Base-by-base conservation (phyloP, 1,284 basidiomycete genomes). In the Leccinum solheimii region DNA sequence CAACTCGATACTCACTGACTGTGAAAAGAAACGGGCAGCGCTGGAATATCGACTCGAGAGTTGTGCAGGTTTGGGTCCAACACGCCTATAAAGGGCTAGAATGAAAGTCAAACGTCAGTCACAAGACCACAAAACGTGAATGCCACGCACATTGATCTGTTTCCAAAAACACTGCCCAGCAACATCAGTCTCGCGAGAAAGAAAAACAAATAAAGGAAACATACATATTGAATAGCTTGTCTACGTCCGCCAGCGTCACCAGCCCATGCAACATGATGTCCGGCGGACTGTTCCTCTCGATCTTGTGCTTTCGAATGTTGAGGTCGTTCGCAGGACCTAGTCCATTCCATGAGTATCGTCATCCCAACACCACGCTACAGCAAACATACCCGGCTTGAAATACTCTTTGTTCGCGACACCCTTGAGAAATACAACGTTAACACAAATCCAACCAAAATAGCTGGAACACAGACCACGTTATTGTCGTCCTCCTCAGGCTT, bases 261-360 rank as follows among this genome's bases (percentile, higher is more conserved):
- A 94, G 77, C n/a, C 90, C 91, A 66, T 92, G 89, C 0, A 92
- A 85, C 54, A 95, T 72, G 61, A 95, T 92, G 70, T 94, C 91
- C 0, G 92, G 92, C 0, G 90, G 89, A 68, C 84, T 87, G 66
- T 92, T 88, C 62, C 85, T 85, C 68, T 94, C 91, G 59, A 93
- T 92, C 68, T 94, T 77, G 56, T 82, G 82, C 58, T 88, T 87
- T 16, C 92, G 83, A 57, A 88, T 83, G 36, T 77, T 80, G 49
- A 91, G 80, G 70, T 91, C 82, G 61, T 84, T 86, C 2, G 87
- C 86, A 43, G 90, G 88, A 19, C 87, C 86, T 86, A 65, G 32
- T 43, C 21, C 51, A 4, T 3, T 62, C 50, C 55, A 50, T 54
- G 45, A 56, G 9, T 13, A 43, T 11, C 14, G 4, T 2, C 4